Conservation (phyloP, 2,329 filamentous ascomycete genomes). For the Lachnellula subtilissima region DNA sequence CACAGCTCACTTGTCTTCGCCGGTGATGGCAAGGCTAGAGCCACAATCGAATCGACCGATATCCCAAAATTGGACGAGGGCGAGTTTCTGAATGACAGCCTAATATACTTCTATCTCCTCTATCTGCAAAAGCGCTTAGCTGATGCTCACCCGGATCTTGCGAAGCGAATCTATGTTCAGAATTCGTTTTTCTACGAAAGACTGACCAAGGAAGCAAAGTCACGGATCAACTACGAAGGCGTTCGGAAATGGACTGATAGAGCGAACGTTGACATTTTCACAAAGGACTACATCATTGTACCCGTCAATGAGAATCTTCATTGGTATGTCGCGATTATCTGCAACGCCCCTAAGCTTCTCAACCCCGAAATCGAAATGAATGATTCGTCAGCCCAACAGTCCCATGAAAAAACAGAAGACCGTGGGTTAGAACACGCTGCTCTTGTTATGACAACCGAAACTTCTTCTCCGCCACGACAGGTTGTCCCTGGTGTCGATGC, state of each 20-base stretch:
- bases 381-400: background rate
- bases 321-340: constrained; percentile 95
- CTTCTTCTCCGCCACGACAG: background rate
- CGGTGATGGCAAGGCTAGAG: constrained; percentile 51
- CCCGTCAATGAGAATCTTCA: constrained; percentile 84
- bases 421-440: background rate
- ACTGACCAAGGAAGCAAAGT: constrained; percentile 54
- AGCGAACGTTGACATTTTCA: constrained; percentile 74
- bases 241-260: constrained; percentile 75
- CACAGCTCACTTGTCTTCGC: constrained; percentile 58
- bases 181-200: constrained; percentile 89
- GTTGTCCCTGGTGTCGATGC: constrained; percentile 1
- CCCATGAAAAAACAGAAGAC: background rate
- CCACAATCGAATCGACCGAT: constrained; percentile 66
- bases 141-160: constrained; percentile 47
- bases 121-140: constrained; percentile 62
- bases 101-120: constrained; percentile 83
- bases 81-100: constrained; percentile 86
- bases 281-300: constrained; percentile 82
- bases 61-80: constrained; percentile 75
- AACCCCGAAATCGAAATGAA: constrained; percentile 16
- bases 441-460: background rate
- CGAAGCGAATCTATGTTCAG: constrained; percentile 74
- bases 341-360: constrained; percentile 69
- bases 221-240: constrained; percentile 74